Percentiles rank a stretch among this genome's conserved stretches.
These are phyloP conservation scores for Barnettozyma salicaria DNA, from an alignment of 805 yeast species.

Conservation along the genomic window DNA sequence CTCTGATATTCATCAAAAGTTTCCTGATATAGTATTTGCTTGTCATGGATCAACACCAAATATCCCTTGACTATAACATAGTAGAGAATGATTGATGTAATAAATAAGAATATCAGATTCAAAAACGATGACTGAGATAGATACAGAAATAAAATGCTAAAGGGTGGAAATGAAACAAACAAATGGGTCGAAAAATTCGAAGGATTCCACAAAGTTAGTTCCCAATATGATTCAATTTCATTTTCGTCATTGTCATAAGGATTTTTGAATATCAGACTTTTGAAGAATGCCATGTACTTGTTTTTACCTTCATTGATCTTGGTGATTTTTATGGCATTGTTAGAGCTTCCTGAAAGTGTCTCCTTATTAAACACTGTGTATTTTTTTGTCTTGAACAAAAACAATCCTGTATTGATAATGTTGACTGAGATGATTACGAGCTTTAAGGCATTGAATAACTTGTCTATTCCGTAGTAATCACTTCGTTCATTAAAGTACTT, in stretches of 20 bases:
- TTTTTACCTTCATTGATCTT: not conserved
- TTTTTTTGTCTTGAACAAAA: conserved; percentile 22
- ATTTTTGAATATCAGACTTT: conserved; percentile 1
- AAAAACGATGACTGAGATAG: conserved; percentile 33
- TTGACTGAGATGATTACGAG: conserved; percentile 17
- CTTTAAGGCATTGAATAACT: conserved; percentile 9
- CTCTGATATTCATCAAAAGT: conserved; percentile 55
- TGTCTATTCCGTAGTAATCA: conserved; percentile 6
- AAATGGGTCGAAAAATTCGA: conserved; percentile 48
- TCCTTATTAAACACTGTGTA: conserved; percentile 24
- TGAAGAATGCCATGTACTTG: conserved; percentile 2
- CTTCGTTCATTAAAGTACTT: conserved; percentile 15
- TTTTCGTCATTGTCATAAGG: conserved; percentile 8
- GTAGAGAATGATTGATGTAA: conserved; percentile 35
- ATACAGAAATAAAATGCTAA: conserved; percentile 40
- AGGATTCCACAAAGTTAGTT: conserved; percentile 63
- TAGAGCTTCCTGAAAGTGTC: conserved; percentile 8
- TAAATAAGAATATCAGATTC: conserved; percentile 30
- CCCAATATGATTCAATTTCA: conserved; percentile 39
- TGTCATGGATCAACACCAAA: conserved; percentile 47
- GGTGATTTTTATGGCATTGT: conserved; percentile 20
- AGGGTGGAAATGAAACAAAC: conserved; percentile 54
- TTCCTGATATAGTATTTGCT: conserved; percentile 53
- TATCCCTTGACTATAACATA: conserved; percentile 39
- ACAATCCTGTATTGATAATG: conserved; percentile 16